Evolutionary conservation across 73 alveolate species (phyloP).

Genomic region (Durusdinium trenchii): DNA sequence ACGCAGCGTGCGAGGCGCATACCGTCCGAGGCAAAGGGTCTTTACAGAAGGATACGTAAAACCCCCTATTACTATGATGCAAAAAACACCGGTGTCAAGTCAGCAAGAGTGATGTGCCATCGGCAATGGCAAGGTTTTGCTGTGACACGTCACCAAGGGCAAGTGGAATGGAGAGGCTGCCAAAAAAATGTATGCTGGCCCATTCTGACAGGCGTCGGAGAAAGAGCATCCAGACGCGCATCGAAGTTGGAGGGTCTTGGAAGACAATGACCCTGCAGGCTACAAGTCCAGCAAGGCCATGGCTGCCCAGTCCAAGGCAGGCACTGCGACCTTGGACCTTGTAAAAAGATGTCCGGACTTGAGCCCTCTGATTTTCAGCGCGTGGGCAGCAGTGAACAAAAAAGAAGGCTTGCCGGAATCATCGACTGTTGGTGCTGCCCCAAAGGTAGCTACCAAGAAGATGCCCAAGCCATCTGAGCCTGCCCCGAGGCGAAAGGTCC

Average conservation of each 20-base stretch:
- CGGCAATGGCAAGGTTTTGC: background rate
- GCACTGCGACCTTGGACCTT: background rate
- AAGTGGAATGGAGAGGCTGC: conserved; percentile 29
- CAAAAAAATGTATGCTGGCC: background rate
- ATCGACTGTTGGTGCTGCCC: no score
- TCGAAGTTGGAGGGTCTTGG: background rate
- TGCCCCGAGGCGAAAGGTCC: no score
- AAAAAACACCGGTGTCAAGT: conserved; percentile 6
- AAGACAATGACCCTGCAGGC: conserved; percentile 36
- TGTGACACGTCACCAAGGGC: background rate
- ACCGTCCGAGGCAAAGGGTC: background rate
- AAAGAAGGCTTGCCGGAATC: background rate
- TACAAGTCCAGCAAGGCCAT: conserved; percentile 1
- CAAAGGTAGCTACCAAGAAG: no score
- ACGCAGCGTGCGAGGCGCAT: background rate
- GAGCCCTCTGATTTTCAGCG: background rate
- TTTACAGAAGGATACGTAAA: background rate
- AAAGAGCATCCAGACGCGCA: background rate
- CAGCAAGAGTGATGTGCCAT: background rate
- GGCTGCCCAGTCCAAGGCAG: background rate
- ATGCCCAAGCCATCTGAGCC: no score
- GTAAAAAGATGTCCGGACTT: conserved; percentile 2
- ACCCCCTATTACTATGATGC: background rate
- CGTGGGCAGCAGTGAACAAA: conserved; percentile 2
- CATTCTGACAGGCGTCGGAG: background rate